Evolutionary conservation across 2,329 filamentous ascomycete species (phyloP).

Genomic region (Fusarium miscanthi): DNA sequence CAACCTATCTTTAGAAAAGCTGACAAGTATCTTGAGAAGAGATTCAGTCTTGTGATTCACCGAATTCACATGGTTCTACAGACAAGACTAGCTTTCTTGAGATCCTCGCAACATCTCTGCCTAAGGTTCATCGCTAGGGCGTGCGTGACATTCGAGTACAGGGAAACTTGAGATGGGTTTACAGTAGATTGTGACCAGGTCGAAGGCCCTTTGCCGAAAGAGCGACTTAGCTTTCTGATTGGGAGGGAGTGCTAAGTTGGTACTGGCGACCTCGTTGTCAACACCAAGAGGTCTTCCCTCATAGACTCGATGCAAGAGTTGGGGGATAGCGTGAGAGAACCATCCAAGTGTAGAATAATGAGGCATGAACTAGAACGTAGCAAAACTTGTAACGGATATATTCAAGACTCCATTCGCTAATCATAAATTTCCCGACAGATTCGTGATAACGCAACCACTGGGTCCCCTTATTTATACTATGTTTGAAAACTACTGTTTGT

Average conservation of each 20-base stretch:
- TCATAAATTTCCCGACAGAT: not conserved
- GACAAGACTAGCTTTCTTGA: not conserved
- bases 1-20: not conserved
- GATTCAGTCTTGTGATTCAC: not conserved
- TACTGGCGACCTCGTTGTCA: not conserved
- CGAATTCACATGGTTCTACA: not conserved
- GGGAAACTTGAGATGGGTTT: not conserved
- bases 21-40: not conserved
- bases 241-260: not conserved
- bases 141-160: not conserved
- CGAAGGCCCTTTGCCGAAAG: not conserved
- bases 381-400: not conserved
- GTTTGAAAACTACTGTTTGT: conserved; percentile 24
- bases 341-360: not conserved
- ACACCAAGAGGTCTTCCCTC: not conserved
- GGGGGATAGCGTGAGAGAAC: too few species aligned
- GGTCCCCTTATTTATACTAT: conserved; percentile 4
- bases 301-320: not conserved
- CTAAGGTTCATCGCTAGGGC: not conserved
- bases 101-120: not conserved
- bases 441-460: not conserved
- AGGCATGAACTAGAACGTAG: not conserved
- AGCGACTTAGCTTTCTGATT: not conserved
- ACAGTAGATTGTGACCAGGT: not conserved
- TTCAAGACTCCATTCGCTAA: not conserved